Base-by-base conservation (phyloP, 768 basidiomycete species). In the Mycena indigotica region DNA sequence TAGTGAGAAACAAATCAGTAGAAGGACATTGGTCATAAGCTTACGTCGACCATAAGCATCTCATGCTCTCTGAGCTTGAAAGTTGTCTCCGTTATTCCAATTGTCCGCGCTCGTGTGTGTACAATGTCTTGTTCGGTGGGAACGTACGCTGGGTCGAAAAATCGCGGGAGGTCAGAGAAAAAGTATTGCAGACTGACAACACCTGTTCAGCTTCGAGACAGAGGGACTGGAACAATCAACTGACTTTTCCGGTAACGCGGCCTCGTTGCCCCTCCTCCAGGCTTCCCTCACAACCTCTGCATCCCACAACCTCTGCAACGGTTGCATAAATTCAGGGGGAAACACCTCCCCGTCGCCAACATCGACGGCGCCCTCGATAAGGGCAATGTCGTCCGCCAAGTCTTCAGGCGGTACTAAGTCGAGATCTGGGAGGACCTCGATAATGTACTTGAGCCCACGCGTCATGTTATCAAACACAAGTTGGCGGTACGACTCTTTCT, bases 401-500 rank as follows among this genome's bases (percentile, higher is more conserved):
- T 48, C 46, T 26, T 23, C 15, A 16, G 41, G 72, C 16, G 95
- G 83, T 61, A 86, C 79, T 57, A 97, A 82, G 0, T 85, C 87
- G 83, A 95, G 89, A 61, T 93, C 91, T 55, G 90, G 89, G 88
- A 95, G 92, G 0, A 93, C 87, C 40, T 95, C 91, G 52, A 97
- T 79, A 35, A 95, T 79, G 59, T 86, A 85, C 48, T 84, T 82
- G 75, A 98, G 82, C 3, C 95, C 97, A 8, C 89, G 84, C 2
- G 91, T 89, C 25, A 99, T 73, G 73, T 99, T 98, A 66, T 89
- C 88, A 71, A 96, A 99, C 10, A 95, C 87, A 46, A 97, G 85
- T 66, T 96, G 95, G 2, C 95, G 87, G 66, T 89, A 97, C 15
- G 80, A 84, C 73, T 98, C 96, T 35, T 91, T 82, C 71, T 98